phyloP scores from a whole-genome alignment of 1,139 yeast genomes.

The Kazachstania sp. region DNA sequence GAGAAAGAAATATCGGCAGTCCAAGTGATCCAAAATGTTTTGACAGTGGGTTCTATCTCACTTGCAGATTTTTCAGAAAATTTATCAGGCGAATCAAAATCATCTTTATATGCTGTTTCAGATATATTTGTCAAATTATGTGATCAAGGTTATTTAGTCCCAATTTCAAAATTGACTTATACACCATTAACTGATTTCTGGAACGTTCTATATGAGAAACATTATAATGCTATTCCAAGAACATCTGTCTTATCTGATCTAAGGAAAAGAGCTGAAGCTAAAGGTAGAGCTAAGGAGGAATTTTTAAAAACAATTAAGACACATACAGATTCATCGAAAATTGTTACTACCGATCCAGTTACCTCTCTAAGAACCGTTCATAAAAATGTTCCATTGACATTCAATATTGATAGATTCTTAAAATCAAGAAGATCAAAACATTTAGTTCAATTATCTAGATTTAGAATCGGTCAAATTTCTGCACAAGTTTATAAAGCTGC shows the following conservation, averaged over 20 bases:
- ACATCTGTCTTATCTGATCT: slow-evolving; percentile 49
- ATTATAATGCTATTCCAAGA: slow-evolving; percentile 44
- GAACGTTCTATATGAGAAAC: slow-evolving; percentile 45
- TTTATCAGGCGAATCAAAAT: slow-evolving; percentile 17
- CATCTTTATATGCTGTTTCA: slow-evolving; percentile 14
- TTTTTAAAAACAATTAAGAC: slow-evolving; percentile 20
- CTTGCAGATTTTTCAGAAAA: slow-evolving; percentile 49
- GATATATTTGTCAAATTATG: slow-evolving; percentile 23
- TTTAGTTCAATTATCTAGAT: slow-evolving; percentile 52
- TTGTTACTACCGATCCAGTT: slow-evolving; percentile 33
- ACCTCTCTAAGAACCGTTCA: slow-evolving; percentile 36
- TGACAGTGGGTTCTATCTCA: slow-evolving; percentile 54
- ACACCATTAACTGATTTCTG: slow-evolving; percentile 50
- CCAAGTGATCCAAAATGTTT: slow-evolving; percentile 61
- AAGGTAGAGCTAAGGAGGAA: slow-evolving; percentile 43
- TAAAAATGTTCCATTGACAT: slow-evolving; percentile 45
- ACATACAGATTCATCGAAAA: slow-evolving; percentile 32
- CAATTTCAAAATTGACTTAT: slow-evolving; percentile 34
- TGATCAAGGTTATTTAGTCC: slow-evolving; percentile 47
- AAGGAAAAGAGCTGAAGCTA: slow-evolving; percentile 58
- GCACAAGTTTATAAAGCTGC: slow-evolving; percentile 57
- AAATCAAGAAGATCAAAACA: slow-evolving; percentile 59
- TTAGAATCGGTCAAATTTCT: slow-evolving; percentile 62
- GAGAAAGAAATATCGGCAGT: slow-evolving; percentile 43
- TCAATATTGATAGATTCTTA: slow-evolving; percentile 60